Evolutionary conservation across 169 alveolate genomes (phyloP).

Genomic region (Theileria luwenshuni): DNA sequence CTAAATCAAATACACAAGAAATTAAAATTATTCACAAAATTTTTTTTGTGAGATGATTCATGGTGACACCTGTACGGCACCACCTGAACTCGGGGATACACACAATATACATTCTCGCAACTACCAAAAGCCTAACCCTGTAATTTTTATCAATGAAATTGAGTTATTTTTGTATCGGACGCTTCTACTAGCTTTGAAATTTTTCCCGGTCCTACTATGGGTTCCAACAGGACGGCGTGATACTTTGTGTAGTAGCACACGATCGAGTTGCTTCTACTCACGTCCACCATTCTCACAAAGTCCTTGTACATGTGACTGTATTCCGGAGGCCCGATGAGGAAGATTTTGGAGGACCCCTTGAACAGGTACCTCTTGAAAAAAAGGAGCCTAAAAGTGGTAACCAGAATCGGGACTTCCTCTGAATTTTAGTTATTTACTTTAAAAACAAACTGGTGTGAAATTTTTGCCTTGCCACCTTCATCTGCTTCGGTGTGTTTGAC

Average conservation of each 20-base stretch:
- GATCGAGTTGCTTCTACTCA: conserved; percentile 44
- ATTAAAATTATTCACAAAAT: too few species aligned
- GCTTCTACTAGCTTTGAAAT: conserved; percentile 62
- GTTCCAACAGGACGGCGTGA: conserved; percentile 72
- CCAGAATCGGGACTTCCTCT: conserved; percentile 56
- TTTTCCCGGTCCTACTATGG: conserved; percentile 69
- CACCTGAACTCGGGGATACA: too few species aligned
- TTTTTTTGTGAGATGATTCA: too few species aligned
- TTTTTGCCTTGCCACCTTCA: conserved; percentile 60
- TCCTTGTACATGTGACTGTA: conserved; percentile 67
- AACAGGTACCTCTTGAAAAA: conserved; percentile 75
- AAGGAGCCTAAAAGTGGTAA: conserved; percentile 72
- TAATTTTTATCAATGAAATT: conserved; percentile 71
- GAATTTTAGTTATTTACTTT: neutral
- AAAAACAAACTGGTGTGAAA: conserved; percentile 44
- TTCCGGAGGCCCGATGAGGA: conserved; percentile 72
- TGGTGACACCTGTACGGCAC: too few species aligned
- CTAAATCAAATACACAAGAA: too few species aligned
- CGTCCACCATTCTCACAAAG: conserved; percentile 36
- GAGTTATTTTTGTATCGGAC: conserved; percentile 69
- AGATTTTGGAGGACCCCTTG: conserved; percentile 72
- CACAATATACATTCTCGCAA: too few species aligned
- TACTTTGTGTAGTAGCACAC: conserved; percentile 72
- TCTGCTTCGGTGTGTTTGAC: conserved; percentile 49
- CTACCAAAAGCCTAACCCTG: too few species aligned